Evolutionary conservation across 2,329 filamentous ascomycete species (phyloP).

Genomic region (Ceratocystis cacaofunesta): DNA sequence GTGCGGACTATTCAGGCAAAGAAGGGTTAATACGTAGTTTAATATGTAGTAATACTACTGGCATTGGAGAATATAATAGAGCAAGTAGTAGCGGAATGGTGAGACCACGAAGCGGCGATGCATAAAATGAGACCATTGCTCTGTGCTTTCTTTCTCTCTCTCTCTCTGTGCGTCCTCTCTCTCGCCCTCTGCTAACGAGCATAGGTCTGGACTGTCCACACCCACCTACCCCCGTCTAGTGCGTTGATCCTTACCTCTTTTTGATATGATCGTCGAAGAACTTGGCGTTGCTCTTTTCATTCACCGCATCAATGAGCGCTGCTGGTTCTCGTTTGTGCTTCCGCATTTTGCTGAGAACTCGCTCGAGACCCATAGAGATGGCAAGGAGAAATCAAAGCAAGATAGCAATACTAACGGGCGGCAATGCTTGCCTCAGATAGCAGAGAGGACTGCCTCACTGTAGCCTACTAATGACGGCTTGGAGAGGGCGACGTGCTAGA

Average conservation of each 20-base stretch:
- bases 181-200: too few species aligned
- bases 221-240: not conserved
- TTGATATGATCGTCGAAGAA: conserved; percentile 16
- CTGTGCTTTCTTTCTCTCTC: not conserved
- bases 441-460: not conserved
- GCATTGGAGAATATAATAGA: not conserved
- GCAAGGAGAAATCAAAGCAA: not conserved
- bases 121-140: not conserved
- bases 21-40: conserved; percentile 1
- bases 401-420: not conserved
- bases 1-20: conserved; percentile 16
- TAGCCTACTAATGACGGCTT: not conserved
- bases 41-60: not conserved
- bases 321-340: conserved; percentile 28
- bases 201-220: not conserved
- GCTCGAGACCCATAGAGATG: conserved; percentile 12
- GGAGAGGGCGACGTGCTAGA: not conserved
- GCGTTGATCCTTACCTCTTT: conserved; percentile 12
- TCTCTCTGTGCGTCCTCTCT: not conserved
- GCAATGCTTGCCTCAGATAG: too few species aligned
- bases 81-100: not conserved
- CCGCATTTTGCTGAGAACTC: conserved; percentile 16
- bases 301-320: conserved; percentile 73
- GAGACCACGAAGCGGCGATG: not conserved
- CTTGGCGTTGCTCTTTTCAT: conserved; percentile 82